Conservation (phyloP, 441 rosid genomes). For the Euphorbia celastroides region DNA sequence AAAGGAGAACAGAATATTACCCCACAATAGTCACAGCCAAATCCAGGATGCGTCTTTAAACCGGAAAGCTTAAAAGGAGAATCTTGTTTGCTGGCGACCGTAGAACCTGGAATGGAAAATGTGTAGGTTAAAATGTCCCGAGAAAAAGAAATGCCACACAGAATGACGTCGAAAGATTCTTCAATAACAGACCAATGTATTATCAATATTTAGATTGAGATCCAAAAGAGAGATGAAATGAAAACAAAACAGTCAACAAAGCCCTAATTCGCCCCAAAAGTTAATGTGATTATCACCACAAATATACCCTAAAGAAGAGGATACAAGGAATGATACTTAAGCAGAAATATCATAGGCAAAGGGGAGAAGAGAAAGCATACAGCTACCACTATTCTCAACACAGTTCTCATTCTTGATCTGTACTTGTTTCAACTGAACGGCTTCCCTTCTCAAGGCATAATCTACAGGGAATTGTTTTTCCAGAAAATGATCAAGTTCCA, state of each 20-base stretch:
- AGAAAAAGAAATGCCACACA: no score
- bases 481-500: conserved; percentile 59
- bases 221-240: no score
- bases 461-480: conserved; percentile 48
- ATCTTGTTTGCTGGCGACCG: conserved; percentile 19
- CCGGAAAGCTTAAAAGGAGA: neutral
- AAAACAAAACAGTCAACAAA: no score
- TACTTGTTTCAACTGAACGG: conserved; percentile 32
- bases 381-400: conserved; percentile 9
- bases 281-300: no score
- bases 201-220: no score
- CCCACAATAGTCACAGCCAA: conserved; percentile 74
- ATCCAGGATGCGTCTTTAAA: conserved; percentile 26
- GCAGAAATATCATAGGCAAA: neutral
- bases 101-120: conserved; percentile 33
- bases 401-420: conserved; percentile 8
- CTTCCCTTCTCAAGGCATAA: conserved; percentile 45
- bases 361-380: conserved; percentile 11
- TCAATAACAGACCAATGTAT: no score
- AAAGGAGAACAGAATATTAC: conserved; percentile 45
- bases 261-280: no score
- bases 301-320: neutral
- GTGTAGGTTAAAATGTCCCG: no score
- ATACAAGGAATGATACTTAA: neutral
- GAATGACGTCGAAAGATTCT: no score